Base-by-base conservation (phyloP, 305 asterid species). In the Rubia peregrina region DNA sequence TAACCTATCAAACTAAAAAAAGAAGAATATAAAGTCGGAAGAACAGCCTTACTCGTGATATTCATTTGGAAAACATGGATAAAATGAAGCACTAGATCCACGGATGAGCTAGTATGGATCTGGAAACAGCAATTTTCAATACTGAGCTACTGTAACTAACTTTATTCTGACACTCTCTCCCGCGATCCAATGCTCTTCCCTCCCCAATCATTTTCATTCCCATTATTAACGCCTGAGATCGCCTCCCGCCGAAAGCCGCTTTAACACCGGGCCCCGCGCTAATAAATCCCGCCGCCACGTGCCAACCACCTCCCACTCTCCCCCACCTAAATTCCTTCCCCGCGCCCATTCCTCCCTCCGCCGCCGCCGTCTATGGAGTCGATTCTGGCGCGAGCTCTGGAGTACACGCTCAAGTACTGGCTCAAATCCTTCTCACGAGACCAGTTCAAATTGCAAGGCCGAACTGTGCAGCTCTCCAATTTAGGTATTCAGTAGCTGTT, bases 381-480 rank as follows among this genome's bases (percentile, higher is more conserved):
- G 59, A 91, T 94, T 72, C 38, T 94, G 79, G 99, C 96, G 44
- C 84, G 91, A 80, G 99, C 99, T 56, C 76, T 94, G 73, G 99
- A 94, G 82, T 94, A 91, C 69, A 94, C 99, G 62, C 84, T 94
- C 40, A 94, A 94, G 87, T 94, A 94, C 77, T 94, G 98, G 98
- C 77, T 94, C 78, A 94, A 88, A 83, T 91, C 99, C 1, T 94
- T 91, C 85, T 80, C 83, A 71, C 83, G 99, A 82, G 98, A 94
- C 87, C 98, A 94, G 88, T 91, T 91, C 83, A 94, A 91, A 81
- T 85, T 91, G 84, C 95, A 91, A 75, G 99, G 99, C 3, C 93
- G 92, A 49, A 85, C 89, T 9, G 97, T 80, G 0, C 98, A 89
- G 53, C 98, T 94, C 68, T 94, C 89, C 13, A 88, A 94, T 89